Evolutionary conservation across 164 flowering plant species (phyloP), one percentile per base, ranked within the genome.

Genomic region (Kalanchoe fedtschenkoi): DNA sequence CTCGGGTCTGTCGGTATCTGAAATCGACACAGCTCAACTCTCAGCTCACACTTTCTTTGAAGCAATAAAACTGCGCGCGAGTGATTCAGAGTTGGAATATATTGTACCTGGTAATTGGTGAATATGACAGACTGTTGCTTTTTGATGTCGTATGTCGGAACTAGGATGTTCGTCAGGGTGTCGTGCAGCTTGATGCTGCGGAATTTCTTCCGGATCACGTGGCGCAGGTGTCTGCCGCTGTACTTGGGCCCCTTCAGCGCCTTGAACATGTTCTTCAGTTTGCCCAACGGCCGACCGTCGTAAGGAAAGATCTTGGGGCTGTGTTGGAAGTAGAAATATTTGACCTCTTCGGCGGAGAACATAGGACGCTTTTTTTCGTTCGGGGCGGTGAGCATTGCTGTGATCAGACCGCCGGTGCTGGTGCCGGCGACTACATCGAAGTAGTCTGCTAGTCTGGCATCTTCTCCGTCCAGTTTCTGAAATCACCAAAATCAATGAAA

Each of bases 301-400:
- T 59, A 68, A 4, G 78, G 75, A 59, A 75, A 75, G 34, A 75
- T 75, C 33, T 67, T 56, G 14, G 73, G 73, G 32, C 43, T 13
- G 24, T 75, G 32, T 19, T 69, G 42, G 4, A 69, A 38, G 65
- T 71, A 71, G 28, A 75, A 75, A 0, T 70, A 62, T 3, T 64
- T 68, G 11, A 75, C 58, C 4, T 75, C 75, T 41, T 69, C 53
- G 35, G 75, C 78, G n/a, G 73, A 66, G 42, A 34, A 75, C 0
- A 69, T 6, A 8, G 78, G 78, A 6, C 74, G 70, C 1, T 67
- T 62, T 1, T 69, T 11, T 19, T 69, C 46, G 13, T 71, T 58
- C n/a, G 78, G 78, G 10, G 73, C 69, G 2, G 78, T 30, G 34
- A 75, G 34, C 78, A 75, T 75, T 29, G 75, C 63, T 5, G 75